phyloP scores from a whole-genome alignment of 257 asterid species.

The Fraxinus americana region DNA sequence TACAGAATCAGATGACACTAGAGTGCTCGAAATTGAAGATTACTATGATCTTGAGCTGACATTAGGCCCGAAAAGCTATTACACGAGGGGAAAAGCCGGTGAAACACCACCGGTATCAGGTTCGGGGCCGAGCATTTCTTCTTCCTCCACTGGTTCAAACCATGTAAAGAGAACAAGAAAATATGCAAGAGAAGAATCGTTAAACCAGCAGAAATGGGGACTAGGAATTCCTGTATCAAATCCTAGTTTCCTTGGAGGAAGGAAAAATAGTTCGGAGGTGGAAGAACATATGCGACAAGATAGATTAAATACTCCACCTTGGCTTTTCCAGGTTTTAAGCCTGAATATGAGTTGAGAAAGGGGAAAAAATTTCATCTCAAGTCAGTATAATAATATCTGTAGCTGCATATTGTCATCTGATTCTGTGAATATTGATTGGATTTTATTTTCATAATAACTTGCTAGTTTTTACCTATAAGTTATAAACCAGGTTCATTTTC shows the following conservation, averaged over 20 bases:
- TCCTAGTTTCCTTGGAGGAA: conserved; percentile 25
- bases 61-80: conserved; percentile 61
- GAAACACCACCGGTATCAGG: conserved; percentile 37
- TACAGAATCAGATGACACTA: conserved; percentile 18
- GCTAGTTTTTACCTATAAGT: conserved; percentile 6
- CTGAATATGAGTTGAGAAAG: conserved; percentile 54
- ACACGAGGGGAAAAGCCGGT: conserved; percentile 34
- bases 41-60: conserved; percentile 79
- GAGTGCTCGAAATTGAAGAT: conserved; percentile 29
- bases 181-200: conserved; percentile 24
- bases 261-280: conserved; percentile 24
- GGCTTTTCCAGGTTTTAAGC: conserved; percentile 80
- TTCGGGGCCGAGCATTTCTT: conserved; percentile 63
- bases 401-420: conserved; percentile 22
- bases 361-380: not conserved
- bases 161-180: conserved; percentile 39
- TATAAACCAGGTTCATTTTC: conserved; percentile 8
- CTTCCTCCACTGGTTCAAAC: conserved; percentile 65
- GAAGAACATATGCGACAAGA: conserved; percentile 51
- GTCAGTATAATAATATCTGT: not conserved
- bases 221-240: conserved; percentile 35
- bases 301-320: conserved; percentile 61
- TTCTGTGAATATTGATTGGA: conserved; percentile 36
- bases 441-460: not conserved
- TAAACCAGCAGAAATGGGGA: conserved; percentile 54